Evolutionary conservation across 768 basidiomycete species (phyloP).

Genomic region (Dioszegia crocea): DNA sequence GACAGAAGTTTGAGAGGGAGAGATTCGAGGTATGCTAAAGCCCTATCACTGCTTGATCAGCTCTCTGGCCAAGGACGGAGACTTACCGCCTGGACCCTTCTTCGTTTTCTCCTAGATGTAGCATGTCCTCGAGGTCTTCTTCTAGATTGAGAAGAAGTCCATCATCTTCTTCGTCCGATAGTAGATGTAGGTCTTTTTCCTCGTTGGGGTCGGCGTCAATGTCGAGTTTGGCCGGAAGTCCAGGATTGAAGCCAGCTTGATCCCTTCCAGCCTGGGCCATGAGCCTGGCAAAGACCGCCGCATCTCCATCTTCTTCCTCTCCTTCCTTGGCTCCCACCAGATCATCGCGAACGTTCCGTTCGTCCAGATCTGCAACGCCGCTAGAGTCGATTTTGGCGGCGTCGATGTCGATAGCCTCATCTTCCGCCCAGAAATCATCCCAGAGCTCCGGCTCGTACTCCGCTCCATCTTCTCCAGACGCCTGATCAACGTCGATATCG

Average conservation of each 20-base stretch:
- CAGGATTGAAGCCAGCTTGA: background rate
- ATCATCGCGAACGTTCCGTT: too few relatives aligned
- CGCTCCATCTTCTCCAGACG: too few relatives aligned
- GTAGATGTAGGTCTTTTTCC: background rate
- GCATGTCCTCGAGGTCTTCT: background rate
- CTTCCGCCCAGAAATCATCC: background rate
- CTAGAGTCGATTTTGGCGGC: background rate
- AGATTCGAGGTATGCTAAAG: conserved; percentile 17
- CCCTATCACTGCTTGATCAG: conserved; percentile 15
- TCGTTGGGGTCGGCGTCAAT: background rate
- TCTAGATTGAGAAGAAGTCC: background rate
- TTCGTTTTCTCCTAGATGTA: background rate
- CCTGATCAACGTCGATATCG: background rate
- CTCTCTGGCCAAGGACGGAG: background rate
- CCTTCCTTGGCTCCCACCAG: background rate
- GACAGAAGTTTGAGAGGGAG: conserved; percentile 12
- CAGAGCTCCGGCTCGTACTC: too few relatives aligned
- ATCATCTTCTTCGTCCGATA: background rate
- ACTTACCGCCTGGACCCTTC: conserved; percentile 5
- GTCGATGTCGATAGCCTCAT: background rate
- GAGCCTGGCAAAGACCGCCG: conserved; percentile 2
- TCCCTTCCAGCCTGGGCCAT: background rate
- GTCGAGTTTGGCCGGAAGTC: background rate
- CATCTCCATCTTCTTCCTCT: background rate
- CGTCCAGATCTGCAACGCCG: too few relatives aligned